These are phyloP conservation scores for Aechmea fasciata DNA, from an alignment of 176 grass and related monocot genomes.

Conservation along the genomic window DNA sequence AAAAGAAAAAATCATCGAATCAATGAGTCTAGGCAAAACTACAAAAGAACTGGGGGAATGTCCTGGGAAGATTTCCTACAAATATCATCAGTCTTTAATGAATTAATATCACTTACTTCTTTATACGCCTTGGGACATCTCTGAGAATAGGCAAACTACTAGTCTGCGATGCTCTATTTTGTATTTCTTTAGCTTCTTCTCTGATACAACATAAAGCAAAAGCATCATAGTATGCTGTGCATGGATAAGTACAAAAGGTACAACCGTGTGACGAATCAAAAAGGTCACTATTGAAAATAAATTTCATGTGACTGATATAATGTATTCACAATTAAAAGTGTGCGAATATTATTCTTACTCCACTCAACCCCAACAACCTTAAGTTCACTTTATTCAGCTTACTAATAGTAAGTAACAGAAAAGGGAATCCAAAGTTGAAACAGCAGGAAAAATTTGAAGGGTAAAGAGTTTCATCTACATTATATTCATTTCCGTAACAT, in stretches of 20 bases:
- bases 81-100: slow-evolving; percentile 2
- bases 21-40: neutral
- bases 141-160: slow-evolving; percentile 27
- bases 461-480: neutral
- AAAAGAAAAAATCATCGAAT: too few relatives aligned
- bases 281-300: neutral
- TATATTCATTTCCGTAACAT: neutral
- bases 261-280: neutral
- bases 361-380: neutral
- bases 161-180: slow-evolving; percentile 36
- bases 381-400: neutral
- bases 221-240: neutral
- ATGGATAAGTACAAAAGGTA: neutral
- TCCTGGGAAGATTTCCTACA: neutral
- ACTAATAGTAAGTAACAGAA: neutral
- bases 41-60: neutral
- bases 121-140: slow-evolving; percentile 61
- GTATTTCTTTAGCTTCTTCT: slow-evolving; percentile 85
- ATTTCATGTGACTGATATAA: too few relatives aligned
- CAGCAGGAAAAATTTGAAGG: neutral
- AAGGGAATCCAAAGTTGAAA: neutral
- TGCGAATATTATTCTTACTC: neutral
- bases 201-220: slow-evolving; percentile 33
- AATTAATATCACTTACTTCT: slow-evolving; percentile 34
- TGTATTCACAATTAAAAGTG: too few relatives aligned